phyloP scores from a whole-genome alignment of 805 yeast species.

The Zygoascus bituminiphila region DNA sequence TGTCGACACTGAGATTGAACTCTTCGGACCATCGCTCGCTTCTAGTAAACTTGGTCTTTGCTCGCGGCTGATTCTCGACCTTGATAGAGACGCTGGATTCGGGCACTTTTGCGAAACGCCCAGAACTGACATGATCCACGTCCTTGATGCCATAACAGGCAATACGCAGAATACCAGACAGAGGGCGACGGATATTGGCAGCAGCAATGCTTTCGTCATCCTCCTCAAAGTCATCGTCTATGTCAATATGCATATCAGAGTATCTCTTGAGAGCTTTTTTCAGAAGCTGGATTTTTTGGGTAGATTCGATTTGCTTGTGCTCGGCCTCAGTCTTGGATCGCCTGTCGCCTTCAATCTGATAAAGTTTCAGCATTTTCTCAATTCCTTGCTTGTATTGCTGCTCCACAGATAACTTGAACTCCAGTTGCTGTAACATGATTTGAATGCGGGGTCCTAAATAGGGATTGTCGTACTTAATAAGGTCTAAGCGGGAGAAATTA shows the following conservation, averaged over 20 bases:
- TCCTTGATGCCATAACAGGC: constrained; percentile 74
- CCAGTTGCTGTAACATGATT: constrained; percentile 89
- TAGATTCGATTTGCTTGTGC: constrained; percentile 76
- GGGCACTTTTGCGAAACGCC: constrained; percentile 67
- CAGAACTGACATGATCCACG: constrained; percentile 86
- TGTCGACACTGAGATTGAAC: constrained; percentile 71
- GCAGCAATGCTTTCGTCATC: constrained; percentile 53
- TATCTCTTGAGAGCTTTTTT: constrained; percentile 79
- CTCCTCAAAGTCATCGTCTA: constrained; percentile 37
- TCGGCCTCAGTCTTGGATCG: constrained; percentile 81
- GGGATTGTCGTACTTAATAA: constrained; percentile 88
- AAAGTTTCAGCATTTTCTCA: constrained; percentile 77
- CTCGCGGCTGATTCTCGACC: constrained; percentile 81
- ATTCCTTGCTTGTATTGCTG: constrained; percentile 89
- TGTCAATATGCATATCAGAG: constrained; percentile 74
- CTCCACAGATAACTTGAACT: constrained; percentile 89
- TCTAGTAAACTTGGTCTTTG: constrained; percentile 65
- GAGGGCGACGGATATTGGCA: constrained; percentile 68
- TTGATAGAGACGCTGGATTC: constrained; percentile 73
- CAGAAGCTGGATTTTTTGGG: constrained; percentile 74
- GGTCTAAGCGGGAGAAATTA: constrained; percentile 40
- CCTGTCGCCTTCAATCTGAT: constrained; percentile 86
- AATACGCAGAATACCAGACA: constrained; percentile 70
- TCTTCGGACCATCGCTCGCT: constrained; percentile 79
- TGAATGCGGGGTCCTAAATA: constrained; percentile 91